A percentile compares a stretch with the other conserved stretches of the same genome.
These are phyloP conservation scores for Ananas comosus DNA, from an alignment of 176 grass and related monocot genomes.

Conservation along the genomic window DNA sequence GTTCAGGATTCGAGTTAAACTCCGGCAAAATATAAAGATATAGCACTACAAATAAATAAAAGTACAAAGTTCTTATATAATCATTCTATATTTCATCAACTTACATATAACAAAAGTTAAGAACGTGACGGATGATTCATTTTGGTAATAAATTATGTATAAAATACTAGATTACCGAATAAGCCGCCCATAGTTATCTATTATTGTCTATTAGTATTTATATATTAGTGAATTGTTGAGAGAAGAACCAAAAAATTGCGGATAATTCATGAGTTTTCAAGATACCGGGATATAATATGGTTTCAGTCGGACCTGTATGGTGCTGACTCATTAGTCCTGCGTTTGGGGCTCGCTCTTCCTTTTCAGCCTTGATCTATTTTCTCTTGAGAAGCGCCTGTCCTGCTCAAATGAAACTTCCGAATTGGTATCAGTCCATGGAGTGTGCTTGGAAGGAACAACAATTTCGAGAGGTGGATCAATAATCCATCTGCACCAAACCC, in stretches of 20 bases:
- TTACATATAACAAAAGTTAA: too few species aligned
- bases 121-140: too few species aligned
- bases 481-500: conserved; percentile 43
- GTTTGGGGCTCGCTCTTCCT: conserved; percentile 4
- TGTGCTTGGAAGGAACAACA: conserved; percentile 20
- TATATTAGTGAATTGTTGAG: too few species aligned
- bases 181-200: too few species aligned
- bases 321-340: background rate
- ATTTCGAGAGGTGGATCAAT: conserved; percentile 34
- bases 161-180: too few species aligned
- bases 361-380: background rate
- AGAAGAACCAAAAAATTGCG: background rate
- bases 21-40: too few species aligned
- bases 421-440: conserved; percentile 16
- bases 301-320: background rate
- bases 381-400: conserved; percentile 21
- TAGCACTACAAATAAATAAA: too few species aligned
- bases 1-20: too few species aligned
- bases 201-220: too few species aligned
- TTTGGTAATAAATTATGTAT: too few species aligned
- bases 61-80: too few species aligned
- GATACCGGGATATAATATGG: background rate
- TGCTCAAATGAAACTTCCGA: conserved; percentile 11
- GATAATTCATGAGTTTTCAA: background rate
- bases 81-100: too few species aligned